phyloP scores from a whole-genome alignment of 176 grass and related monocot genomes.

The Lolium multiflorum region DNA sequence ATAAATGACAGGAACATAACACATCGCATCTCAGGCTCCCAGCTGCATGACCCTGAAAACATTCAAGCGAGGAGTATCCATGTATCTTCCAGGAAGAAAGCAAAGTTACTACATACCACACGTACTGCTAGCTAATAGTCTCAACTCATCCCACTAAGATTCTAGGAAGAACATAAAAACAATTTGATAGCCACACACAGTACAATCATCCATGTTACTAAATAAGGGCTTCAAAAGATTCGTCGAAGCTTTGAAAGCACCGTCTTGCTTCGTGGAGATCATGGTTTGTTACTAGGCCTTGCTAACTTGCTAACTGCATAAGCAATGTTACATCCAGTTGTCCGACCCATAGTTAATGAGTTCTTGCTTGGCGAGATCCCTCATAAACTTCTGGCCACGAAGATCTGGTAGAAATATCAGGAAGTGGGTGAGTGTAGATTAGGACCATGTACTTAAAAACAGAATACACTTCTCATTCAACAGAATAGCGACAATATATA shows the following conservation, averaged over 20 bases:
- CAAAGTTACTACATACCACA: not conserved
- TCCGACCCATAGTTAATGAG: not conserved
- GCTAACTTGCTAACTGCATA: too few relatives aligned
- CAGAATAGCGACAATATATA: not conserved
- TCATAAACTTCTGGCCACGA: constrained; percentile 25
- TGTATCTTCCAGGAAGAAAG: not conserved
- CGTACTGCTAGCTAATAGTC: not conserved
- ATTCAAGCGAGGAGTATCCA: not conserved
- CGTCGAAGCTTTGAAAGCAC: not conserved
- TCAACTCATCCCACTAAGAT: not conserved
- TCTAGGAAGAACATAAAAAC: not conserved
- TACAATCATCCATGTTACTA: not conserved
- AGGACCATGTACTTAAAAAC: not conserved
- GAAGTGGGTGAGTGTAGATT: not conserved
- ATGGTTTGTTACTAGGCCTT: not conserved
- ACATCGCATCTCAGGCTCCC: too few relatives aligned
- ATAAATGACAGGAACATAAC: too few relatives aligned
- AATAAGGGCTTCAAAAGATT: not conserved
- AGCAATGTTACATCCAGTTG: not conserved
- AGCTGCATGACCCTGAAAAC: not conserved
- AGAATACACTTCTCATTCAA: not conserved
- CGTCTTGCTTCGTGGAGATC: not conserved
- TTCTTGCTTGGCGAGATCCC: constrained; percentile 37
- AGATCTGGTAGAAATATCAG: constrained; percentile 31
- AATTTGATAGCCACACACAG: not conserved